A percentile compares a stretch with the other conserved stretches of the same genome.
These are phyloP conservation scores for Kentomonas sorsogonicus DNA, from an alignment of 208 protist species.

Conservation along the genomic window DNA sequence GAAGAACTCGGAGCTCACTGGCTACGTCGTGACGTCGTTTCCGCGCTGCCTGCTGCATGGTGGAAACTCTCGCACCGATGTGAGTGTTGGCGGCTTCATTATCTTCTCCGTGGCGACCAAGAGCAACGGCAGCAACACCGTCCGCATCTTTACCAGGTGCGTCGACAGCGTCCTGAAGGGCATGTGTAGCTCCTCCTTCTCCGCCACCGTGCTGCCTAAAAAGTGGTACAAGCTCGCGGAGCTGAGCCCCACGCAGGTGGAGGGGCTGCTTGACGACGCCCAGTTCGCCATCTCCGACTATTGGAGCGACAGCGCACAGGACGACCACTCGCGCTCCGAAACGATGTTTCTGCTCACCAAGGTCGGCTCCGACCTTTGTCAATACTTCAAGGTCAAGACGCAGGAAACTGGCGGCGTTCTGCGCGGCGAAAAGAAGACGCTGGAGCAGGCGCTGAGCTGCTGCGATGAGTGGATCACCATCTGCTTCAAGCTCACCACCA, in stretches of 20 bases:
- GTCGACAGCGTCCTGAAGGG: slow-evolving; percentile 54
- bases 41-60: slow-evolving; percentile 52
- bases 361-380: slow-evolving; percentile 61
- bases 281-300: slow-evolving; percentile 75
- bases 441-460: slow-evolving; percentile 60
- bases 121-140: slow-evolving; percentile 17
- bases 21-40: slow-evolving; percentile 52
- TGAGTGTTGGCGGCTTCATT: slow-evolving; percentile 63
- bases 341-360: slow-evolving; percentile 73
- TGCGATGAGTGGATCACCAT: slow-evolving; percentile 74
- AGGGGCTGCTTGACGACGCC: slow-evolving; percentile 72
- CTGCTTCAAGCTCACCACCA: slow-evolving; percentile 67
- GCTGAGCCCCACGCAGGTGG: slow-evolving; percentile 45
- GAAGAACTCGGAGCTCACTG: slow-evolving; percentile 41
- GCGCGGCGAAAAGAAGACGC: slow-evolving; percentile 34
- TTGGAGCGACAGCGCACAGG: slow-evolving; percentile 81
- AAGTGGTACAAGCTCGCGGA: slow-evolving; percentile 38
- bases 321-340: slow-evolving; percentile 60
- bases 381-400: slow-evolving; percentile 53
- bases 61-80: slow-evolving; percentile 49
- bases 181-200: slow-evolving; percentile 79
- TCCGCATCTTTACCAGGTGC: slow-evolving; percentile 51
- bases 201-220: slow-evolving; percentile 44
- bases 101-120: slow-evolving; percentile 60
- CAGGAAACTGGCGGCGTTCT: slow-evolving; percentile 43